Evolutionary conservation across 2,329 filamentous ascomycete genomes (phyloP), one percentile per base, ranked within the genome.

Genomic region (Ophiosphaerella korrae): DNA sequence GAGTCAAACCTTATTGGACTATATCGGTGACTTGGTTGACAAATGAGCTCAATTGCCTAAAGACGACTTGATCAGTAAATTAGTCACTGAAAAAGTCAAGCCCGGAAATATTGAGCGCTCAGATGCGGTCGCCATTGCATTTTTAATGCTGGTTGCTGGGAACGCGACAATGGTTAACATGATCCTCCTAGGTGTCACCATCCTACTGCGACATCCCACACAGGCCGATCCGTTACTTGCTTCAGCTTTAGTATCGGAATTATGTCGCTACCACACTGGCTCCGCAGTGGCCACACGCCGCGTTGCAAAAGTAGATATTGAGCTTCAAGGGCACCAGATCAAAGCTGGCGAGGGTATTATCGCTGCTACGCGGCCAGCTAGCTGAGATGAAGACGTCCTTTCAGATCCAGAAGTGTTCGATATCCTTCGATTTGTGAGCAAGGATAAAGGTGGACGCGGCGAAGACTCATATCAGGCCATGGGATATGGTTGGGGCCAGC

Each of bases 131-230:
- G 77, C 80, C 48, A 78, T 81, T 40, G 77, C 79, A 0, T 81
- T 82, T 59, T 63, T 82, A 7, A 67, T 81, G 5, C 73, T 82
- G 1, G 78, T 80, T 1, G 79, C 80, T 0, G 79, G 79, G 2
- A 82, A 82, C 33, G 80, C 79, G 0, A 81, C 80, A 0, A 78
- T 81, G 75, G 75, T 81, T 4, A 80, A 76, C 58, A 81, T 79
- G 75, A 81, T 81, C 48, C 18, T 21, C 31, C 14, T 78, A 74
- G 79, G 79, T 9, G 67, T 80, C 7, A 68, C 78, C 0, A 77
- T 75, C 3, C 72, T 81, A 5, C 66, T 76, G 13, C 72, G 78
- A 45, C 67, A 81, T 39, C 77, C 78, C 0, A 63, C 26, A 1
- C 78, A 80, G 48, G 53, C 61, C 3, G 60, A 79, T 32, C 75